Evolutionary conservation across 148 eudicot species (phyloP), one percentile per base, ranked within the genome.

Genomic region (Agrostemma githago): DNA sequence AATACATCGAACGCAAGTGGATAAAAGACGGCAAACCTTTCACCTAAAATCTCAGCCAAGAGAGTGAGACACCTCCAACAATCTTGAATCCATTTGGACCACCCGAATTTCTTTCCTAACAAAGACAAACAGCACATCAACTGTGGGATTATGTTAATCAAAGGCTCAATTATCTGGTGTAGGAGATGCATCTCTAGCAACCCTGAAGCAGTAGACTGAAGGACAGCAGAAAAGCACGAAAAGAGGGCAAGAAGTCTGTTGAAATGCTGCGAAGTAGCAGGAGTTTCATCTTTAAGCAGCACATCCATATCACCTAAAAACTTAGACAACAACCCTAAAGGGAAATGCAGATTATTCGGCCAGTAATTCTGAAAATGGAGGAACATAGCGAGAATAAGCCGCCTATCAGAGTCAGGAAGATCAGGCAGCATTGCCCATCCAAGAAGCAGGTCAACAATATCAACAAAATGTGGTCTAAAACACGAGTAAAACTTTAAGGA

Each of bases 361-460:
- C 99, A 95, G 73, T 95, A 92, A 79, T 95, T 95, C 85, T 92
- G 99, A 82, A 95, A 92, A 68, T 92, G 99, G 84, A 95, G 82
- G 82, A 95, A 95, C 80, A 88, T 89, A 77, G 84, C 89, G 85
- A 92, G 85, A 64, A 95, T 92, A 70, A 84, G 85, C 71, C 74
- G 84, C 76, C 87, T 87, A 74, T 95, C 94, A 76, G 96, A 77
- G 72, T 92, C 94, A 57, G 85, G 79, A 78, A 95, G 87, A 76
- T 90, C 96, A 2, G 97, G 99, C 71, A 90, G 79, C 99, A 95
- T 89, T 8, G 97, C 94, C 99, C 99, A 95, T 71, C 97, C 99
- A 69, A 95, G 94, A 83, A 95, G 97, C 82, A 95, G 83, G 76
- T 95, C 99, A 73, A 95, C 97, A 80, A 95, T 89, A 83, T 95